A percentile compares a stretch with the other conserved stretches of the same genome.
Conservation (phyloP, 2,329 filamentous ascomycete genomes). For the Alternaria longipes region DNA sequence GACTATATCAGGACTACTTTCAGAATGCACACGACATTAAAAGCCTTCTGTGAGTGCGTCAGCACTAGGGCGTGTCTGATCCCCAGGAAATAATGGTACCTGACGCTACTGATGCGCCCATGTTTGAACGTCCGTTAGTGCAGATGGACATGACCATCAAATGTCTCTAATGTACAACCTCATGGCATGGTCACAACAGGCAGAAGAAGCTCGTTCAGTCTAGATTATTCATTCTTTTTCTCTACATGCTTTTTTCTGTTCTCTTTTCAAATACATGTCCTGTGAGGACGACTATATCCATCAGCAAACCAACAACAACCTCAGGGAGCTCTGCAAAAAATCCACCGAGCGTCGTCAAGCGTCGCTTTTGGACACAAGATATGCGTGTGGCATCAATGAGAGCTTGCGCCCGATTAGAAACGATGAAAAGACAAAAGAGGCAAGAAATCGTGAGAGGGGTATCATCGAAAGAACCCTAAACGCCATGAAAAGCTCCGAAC, state of each 20-base stretch:
- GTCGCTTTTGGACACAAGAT: neutral
- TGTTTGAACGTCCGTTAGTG: neutral
- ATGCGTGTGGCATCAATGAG: constrained; percentile 1
- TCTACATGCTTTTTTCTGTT: constrained; percentile 26
- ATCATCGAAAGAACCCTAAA: constrained; percentile 35
- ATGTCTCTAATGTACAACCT: neutral
- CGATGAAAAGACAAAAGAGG: constrained; percentile 17
- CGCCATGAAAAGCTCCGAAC: constrained; percentile 20
- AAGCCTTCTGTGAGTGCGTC: neutral
- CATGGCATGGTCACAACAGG: neutral
- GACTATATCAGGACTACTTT: neutral
- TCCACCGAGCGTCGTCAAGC: neutral
- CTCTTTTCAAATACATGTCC: constrained; percentile 15
- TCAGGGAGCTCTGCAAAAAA: constrained; percentile 3
- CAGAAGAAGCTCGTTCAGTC: neutral
- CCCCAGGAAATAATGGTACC: neutral
- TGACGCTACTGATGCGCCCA: constrained; percentile 1
- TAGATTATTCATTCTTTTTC: constrained; percentile 17
- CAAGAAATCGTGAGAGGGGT: constrained; percentile 31
- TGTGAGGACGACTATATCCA: constrained; percentile 9
- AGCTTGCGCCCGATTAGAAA: constrained; percentile 1
- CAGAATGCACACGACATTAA: neutral
- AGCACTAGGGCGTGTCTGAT: neutral
- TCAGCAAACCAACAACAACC: constrained; percentile 14
- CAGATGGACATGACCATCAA: neutral